Evolutionary conservation across 257 asterid species (phyloP).

Genomic region (Coffea eugenioides): DNA sequence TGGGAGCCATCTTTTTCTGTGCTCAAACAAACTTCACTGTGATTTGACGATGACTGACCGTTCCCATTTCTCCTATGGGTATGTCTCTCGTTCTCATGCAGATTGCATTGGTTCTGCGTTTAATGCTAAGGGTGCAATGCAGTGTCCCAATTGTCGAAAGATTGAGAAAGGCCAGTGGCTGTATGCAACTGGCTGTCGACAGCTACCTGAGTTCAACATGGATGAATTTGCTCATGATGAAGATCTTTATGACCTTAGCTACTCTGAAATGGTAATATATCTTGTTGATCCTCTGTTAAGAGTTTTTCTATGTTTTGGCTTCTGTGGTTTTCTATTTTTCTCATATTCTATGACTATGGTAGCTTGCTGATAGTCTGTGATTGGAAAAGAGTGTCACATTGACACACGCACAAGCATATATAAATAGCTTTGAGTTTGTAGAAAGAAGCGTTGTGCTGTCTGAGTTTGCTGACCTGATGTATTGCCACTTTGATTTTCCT

Average conservation of each 20-base stretch:
- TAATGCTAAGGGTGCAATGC: conserved; percentile 95
- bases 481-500: neutral
- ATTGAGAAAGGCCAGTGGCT: conserved; percentile 98
- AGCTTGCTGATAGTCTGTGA: neutral
- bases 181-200: conserved; percentile 78
- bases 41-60: neutral
- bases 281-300: neutral
- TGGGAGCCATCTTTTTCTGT: neutral
- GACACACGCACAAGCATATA: neutral
- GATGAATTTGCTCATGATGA: conserved; percentile 94
- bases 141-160: conserved; percentile 98
- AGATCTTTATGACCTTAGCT: conserved; percentile 81
- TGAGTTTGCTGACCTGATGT: neutral
- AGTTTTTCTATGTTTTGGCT: neutral
- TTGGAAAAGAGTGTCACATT: neutral
- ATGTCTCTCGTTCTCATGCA: conserved; percentile 30
- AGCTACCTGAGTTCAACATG: conserved; percentile 76
- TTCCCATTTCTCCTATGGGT: neutral
- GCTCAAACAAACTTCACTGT: neutral
- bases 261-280: conserved; percentile 78
- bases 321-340: neutral
- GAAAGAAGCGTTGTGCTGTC: neutral
- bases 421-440: neutral
- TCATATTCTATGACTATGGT: neutral
- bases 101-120: conserved; percentile 99